Base-by-base conservation (phyloP, 2,329 filamentous ascomycete species). In the Colletotrichum cereale region DNA sequence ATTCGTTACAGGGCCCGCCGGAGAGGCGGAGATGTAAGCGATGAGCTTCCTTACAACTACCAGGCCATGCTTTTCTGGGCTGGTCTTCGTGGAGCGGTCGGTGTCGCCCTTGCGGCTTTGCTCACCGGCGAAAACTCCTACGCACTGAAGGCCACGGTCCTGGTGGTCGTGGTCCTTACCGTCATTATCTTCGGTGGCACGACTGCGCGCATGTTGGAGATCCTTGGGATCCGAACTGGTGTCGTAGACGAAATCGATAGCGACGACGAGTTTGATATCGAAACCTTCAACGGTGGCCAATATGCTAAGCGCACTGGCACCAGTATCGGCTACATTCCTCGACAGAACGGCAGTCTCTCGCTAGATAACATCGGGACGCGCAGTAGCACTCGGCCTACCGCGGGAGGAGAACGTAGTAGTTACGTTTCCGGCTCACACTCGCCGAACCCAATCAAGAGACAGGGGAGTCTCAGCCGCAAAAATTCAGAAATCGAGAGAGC, bases 31-130 rank as follows among this genome's bases (percentile, higher is more conserved):
- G 93, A 97, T 68, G 89, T 92, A 6, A 89, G 90, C 21, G 96
- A 98, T 75, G 96, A 98, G 81, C 85, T 99, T 44, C 96, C 96
- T 0, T 97, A 95, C 79, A 94, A 94, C 76, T 97, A 98, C 82
- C 96, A 98, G 82, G 95, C 93, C n/a, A 98, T 99, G 96, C 89
- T 99, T n/a, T 99, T 97, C 84, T 99, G 96, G 96, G 96, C 96
- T 21, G 96, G 96, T 34, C 87, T 99, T 38, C 93, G 96, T 73
- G 96, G 96, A 77, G 96, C 96, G 57, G 96, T 99, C 76, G 96
- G 96, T 68, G 96, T 99, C 44, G 96, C 96, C 2, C 86, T 99
- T 57, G 96, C 96, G 40, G 96, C 96, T 29, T 92, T 97, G 34
- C 87, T 99, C 57, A 91, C 90, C 0, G 96, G 95, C 56, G 90